phyloP scores from a whole-genome alignment of 768 basidiomycete species.

The Calocybe indica region DNA sequence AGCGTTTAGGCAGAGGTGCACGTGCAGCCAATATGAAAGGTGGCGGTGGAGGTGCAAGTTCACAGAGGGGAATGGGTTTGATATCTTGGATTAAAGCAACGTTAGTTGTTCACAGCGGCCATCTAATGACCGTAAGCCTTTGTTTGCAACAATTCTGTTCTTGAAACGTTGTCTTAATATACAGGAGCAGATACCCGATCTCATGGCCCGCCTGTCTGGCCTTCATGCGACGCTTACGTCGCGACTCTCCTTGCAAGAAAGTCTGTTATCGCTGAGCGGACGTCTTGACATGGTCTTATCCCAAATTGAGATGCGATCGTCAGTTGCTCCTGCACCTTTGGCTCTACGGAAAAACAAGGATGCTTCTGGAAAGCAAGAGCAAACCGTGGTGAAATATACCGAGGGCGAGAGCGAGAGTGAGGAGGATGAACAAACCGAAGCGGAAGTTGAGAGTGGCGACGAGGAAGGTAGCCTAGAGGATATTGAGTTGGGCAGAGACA shows the following conservation, averaged over 20 bases:
- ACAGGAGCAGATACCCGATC: constrained; percentile 73
- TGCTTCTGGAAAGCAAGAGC: constrained; percentile 24
- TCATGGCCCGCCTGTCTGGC: constrained; percentile 80
- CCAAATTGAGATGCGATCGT: constrained; percentile 85
- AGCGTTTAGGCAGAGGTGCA: constrained; percentile 75
- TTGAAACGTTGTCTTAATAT: constrained; percentile 6
- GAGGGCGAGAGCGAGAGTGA: constrained; percentile 69
- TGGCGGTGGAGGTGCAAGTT: constrained; percentile 72
- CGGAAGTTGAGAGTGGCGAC: constrained; percentile 58
- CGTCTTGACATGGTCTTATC: constrained; percentile 91
- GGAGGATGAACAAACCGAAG: constrained; percentile 40
- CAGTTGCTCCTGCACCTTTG: constrained; percentile 56
- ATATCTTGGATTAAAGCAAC: constrained; percentile 79
- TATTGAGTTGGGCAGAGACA: constrained; percentile 64
- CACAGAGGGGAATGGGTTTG: constrained; percentile 65
- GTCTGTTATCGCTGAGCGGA: constrained; percentile 79
- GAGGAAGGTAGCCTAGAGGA: constrained; percentile 77
- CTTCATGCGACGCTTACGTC: constrained; percentile 78
- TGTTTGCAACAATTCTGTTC: neutral
- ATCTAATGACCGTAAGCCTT: constrained; percentile 85
- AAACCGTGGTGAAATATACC: constrained; percentile 49
- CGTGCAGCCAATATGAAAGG: constrained; percentile 71
- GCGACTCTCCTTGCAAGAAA: constrained; percentile 78
- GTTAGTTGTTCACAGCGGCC: constrained; percentile 79
- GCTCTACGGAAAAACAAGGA: constrained; percentile 34